phyloP scores from a whole-genome alignment of 2,329 filamentous ascomycete genomes.

The Trichoderma sp. region DNA sequence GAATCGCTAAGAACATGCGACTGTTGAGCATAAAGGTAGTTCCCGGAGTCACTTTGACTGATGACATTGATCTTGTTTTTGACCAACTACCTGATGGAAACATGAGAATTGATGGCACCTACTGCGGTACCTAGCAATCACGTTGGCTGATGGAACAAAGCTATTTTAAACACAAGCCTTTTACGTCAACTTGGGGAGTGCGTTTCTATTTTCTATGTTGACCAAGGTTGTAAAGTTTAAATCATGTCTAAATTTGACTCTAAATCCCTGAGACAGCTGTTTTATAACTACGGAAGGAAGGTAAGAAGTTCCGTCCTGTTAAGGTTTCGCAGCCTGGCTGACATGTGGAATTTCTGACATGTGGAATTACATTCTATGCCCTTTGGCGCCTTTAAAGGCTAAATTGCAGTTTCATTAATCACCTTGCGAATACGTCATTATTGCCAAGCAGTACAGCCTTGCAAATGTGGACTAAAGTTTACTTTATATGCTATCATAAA shows the following conservation, averaged over 20 bases:
- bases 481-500: not conserved
- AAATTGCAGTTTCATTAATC: not conserved
- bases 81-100: not conserved
- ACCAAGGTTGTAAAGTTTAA: not conserved
- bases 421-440: not conserved
- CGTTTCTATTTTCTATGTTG: not conserved
- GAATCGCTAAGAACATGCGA: not conserved
- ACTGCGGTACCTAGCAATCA: not conserved
- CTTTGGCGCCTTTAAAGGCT: not conserved
- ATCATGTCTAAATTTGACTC: not conserved
- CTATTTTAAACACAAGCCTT: not conserved
- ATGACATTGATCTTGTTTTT: not conserved
- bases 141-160: not conserved
- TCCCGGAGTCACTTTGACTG: not conserved
- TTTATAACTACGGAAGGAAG: not conserved
- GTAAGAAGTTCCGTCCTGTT: not conserved
- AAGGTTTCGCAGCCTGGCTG: not conserved
- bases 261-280: not conserved
- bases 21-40: not conserved
- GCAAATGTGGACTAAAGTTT: not conserved
- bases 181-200: not conserved
- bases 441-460: not conserved
- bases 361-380: too few species aligned
- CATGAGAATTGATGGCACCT: not conserved
- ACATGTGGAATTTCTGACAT: not conserved